These are phyloP conservation scores for Debaryomyces tyrocola DNA, from an alignment of 805 yeast species.

Conservation along the genomic window DNA sequence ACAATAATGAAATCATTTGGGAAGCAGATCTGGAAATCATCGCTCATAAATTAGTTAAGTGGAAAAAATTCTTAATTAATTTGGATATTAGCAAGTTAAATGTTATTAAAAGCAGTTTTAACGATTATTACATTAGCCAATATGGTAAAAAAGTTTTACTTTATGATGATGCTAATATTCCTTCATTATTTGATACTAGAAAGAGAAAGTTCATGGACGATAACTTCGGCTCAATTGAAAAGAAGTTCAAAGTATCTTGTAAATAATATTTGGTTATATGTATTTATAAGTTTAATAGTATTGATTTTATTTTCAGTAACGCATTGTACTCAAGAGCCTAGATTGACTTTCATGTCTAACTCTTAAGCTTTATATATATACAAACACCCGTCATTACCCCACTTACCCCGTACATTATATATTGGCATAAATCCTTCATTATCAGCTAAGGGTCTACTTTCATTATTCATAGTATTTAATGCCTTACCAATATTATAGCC, in stretches of 20 bases:
- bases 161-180: slow-evolving; percentile 3
- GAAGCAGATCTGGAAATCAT: slow-evolving; percentile 18
- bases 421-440: slow-evolving; percentile 43
- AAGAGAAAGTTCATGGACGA: slow-evolving; percentile 11
- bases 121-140: slow-evolving; percentile 28
- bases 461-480: slow-evolving; percentile 14
- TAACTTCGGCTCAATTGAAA: background rate
- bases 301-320: background rate
- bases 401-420: slow-evolving; percentile 52
- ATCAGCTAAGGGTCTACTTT: slow-evolving; percentile 9
- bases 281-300: background rate
- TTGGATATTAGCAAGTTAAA: slow-evolving; percentile 23
- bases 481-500: slow-evolving; percentile 67
- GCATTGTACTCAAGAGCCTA: background rate
- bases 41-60: slow-evolving; percentile 23
- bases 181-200: slow-evolving; percentile 6
- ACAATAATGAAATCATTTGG: slow-evolving; percentile 25
- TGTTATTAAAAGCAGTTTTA: slow-evolving; percentile 24
- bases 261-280: slow-evolving; percentile 2
- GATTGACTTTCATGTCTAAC: background rate
- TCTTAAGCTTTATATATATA: slow-evolving; percentile 34
- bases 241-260: slow-evolving; percentile 9
- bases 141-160: slow-evolving; percentile 29
- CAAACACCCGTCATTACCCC: slow-evolving; percentile 74
- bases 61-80: slow-evolving; percentile 26